A percentile compares a stretch with the other conserved stretches of the same genome.
Conservation (phyloP, 2,329 filamentous ascomycete species). For the Colletotrichum coccodes region DNA sequence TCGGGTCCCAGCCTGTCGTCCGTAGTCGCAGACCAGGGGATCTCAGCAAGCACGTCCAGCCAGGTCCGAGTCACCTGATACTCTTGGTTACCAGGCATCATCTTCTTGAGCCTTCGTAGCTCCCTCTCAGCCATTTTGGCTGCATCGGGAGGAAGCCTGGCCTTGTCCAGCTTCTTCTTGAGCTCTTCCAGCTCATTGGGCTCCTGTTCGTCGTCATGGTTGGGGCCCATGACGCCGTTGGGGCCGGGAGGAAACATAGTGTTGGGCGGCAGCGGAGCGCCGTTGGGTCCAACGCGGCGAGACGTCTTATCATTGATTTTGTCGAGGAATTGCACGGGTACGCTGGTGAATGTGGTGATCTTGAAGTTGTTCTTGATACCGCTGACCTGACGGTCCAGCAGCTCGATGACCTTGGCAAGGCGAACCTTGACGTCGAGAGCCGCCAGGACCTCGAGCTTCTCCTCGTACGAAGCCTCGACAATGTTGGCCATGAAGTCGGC, state of each 20-base stretch:
- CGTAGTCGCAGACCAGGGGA: slow-evolving; percentile 88
- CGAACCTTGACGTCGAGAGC: slow-evolving; percentile 82
- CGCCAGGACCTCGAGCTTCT: slow-evolving; percentile 89
- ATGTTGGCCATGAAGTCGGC: slow-evolving; percentile 98
- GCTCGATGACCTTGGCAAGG: slow-evolving; percentile 82
- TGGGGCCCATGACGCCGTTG: slow-evolving; percentile 50
- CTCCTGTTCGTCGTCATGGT: slow-evolving; percentile 78
- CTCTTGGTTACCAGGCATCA: slow-evolving; percentile 95
- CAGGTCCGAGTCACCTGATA: slow-evolving; percentile 95
- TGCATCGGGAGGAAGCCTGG: slow-evolving; percentile 84
- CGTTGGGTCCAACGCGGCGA: slow-evolving; percentile 27
- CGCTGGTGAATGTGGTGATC: slow-evolving; percentile 80
- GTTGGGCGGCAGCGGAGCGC: slow-evolving; percentile 30
- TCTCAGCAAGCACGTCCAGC: slow-evolving; percentile 91
- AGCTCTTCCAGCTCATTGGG: slow-evolving; percentile 91
- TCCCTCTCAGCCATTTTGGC: slow-evolving; percentile 92
- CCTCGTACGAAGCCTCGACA: slow-evolving; percentile 86
- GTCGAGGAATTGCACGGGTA: slow-evolving; percentile 70
- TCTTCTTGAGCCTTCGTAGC: slow-evolving; percentile 87
- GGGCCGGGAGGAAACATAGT: slow-evolving; percentile 35
- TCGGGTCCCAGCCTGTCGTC: slow-evolving; percentile 86
- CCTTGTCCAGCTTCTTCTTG: slow-evolving; percentile 85
- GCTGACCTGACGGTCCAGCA: slow-evolving; percentile 84
- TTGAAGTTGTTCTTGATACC: slow-evolving; percentile 89
- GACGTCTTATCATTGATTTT: slow-evolving; percentile 51